These are phyloP conservation scores for Lactarius psammicola DNA, from an alignment of 768 basidiomycete genomes.

Conservation along the genomic window DNA sequence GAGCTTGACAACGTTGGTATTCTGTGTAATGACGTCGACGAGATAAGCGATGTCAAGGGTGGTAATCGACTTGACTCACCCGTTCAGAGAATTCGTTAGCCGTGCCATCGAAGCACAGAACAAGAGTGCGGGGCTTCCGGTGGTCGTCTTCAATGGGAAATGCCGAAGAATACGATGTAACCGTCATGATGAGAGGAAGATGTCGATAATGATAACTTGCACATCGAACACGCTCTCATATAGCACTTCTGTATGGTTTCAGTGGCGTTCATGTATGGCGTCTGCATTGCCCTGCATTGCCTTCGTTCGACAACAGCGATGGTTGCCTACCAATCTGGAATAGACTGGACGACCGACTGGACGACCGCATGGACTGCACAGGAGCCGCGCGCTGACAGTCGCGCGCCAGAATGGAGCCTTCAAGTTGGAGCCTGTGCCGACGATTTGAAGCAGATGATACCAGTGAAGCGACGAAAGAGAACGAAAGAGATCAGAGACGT, in stretches of 20 bases:
- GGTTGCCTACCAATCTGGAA: neutral
- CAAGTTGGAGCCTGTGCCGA: neutral
- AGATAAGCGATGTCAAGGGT: neutral
- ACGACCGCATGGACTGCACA: neutral
- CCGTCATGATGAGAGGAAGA: neutral
- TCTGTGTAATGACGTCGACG: slow-evolving; percentile 35
- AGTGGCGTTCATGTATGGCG: no score
- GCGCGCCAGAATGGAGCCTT: neutral
- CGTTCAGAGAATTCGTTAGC: slow-evolving; percentile 40
- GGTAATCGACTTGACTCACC: neutral
- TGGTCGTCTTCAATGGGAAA: neutral
- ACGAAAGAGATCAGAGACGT: no score
- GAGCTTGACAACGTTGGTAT: slow-evolving; percentile 70
- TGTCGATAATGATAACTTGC: neutral
- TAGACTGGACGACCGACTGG: no score
- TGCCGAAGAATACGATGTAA: neutral
- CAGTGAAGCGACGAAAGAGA: neutral
- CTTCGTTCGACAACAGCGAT: neutral
- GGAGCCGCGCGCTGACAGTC: neutral
- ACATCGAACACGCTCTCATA: neutral
- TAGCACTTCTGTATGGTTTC: neutral
- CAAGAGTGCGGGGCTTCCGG: slow-evolving; percentile 43
- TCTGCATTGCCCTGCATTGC: no score
- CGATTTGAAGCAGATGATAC: neutral
- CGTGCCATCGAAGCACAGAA: slow-evolving; percentile 74